Evolutionary conservation across 202 grass and related monocot species (phyloP), one percentile per base, ranked within the genome.

Genomic region (Elaeis oleifera): DNA sequence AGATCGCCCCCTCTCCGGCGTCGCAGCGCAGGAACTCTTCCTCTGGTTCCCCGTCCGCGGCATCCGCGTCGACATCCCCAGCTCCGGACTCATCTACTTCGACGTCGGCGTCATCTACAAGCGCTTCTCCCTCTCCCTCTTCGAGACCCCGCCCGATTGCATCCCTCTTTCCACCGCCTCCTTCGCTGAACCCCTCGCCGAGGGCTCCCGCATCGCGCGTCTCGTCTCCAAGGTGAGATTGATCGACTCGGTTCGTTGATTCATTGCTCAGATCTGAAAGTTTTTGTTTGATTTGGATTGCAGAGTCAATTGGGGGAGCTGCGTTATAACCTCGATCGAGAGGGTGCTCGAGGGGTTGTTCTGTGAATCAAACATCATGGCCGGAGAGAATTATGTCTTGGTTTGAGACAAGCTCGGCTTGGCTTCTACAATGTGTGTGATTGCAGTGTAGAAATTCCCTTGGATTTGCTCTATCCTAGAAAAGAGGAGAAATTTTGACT

Each of bases 1-100:
- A 63, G 61, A 63, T 63, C 61, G 39, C 61, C 4, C n/a, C 3
- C 32, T 63, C 18, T 63, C 61, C 18, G 61, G 61, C 61, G 21
- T 63, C 61, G 44, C 61, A 19, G 61, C 61, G 0, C 61, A 63
- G 31, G 61, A 63, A 7, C 61, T 63, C 18, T 63, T 63, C 19
- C 61, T 63, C 61, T 63, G 61, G 61, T 63, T 63, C 36, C 61
- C 61, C 15, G 61, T 63, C 61, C 61, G 29, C 61, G 61, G 31
- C 61, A 63, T 63, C 36, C 61, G 61, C 61, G 31, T 63, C 18
- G 61, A 63, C 61, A 36, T 49, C 32, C 44, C 20, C 18, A 23
- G 31, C n/a, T 22, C 61, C 11, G 61, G 61, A 2, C 20, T 63
- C 61, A 63, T 63, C 61, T 36, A 63, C 32, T 63, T 63, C 61